Evolutionary conservation across 1,284 basidiomycete species (phyloP).

Genomic region (Sporisorium exsertum): DNA sequence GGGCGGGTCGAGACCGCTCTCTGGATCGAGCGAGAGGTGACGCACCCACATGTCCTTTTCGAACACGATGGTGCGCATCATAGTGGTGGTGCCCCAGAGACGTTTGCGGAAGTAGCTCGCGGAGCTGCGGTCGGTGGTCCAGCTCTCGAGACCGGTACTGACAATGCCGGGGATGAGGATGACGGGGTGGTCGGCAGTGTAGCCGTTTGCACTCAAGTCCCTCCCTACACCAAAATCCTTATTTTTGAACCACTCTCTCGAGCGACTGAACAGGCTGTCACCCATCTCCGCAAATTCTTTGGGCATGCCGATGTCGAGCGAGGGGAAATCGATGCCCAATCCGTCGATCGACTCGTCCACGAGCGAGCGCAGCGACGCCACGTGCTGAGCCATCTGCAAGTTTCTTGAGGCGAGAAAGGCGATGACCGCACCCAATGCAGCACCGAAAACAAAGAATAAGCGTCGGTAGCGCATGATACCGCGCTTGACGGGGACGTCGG

Average conservation of each 20-base stretch:
- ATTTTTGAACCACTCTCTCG: conserved; percentile 64
- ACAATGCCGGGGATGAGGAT: conserved; percentile 67
- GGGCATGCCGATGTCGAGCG: conserved; percentile 59
- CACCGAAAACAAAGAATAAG: conserved; percentile 58
- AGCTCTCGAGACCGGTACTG: conserved; percentile 66
- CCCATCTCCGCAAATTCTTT: conserved; percentile 62
- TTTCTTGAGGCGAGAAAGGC: conserved; percentile 52
- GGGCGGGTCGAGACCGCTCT: conserved; percentile 88
- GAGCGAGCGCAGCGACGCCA: conserved; percentile 43
- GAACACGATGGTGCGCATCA: conserved; percentile 87
- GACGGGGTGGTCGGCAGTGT: conserved; percentile 64
- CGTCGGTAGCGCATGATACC: conserved; percentile 58
- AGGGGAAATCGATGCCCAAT: conserved; percentile 53
- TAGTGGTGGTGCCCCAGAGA: conserved; percentile 72
- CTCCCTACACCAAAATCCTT: conserved; percentile 64
- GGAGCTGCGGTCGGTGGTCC: conserved; percentile 58
- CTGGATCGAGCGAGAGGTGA: conserved; percentile 87
- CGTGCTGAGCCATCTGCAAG: conserved; percentile 55
- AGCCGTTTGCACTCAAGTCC: conserved; percentile 46
- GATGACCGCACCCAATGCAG: conserved; percentile 50
- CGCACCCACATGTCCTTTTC: conserved; percentile 88
- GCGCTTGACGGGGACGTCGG: conserved; percentile 31
- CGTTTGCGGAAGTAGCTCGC: conserved; percentile 63
- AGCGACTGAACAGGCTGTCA: conserved; percentile 57
- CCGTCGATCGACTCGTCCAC: conserved; percentile 62